These are phyloP conservation scores for Collybiopsis confluens DNA, from an alignment of 768 basidiomycete genomes.

Conservation along the genomic window DNA sequence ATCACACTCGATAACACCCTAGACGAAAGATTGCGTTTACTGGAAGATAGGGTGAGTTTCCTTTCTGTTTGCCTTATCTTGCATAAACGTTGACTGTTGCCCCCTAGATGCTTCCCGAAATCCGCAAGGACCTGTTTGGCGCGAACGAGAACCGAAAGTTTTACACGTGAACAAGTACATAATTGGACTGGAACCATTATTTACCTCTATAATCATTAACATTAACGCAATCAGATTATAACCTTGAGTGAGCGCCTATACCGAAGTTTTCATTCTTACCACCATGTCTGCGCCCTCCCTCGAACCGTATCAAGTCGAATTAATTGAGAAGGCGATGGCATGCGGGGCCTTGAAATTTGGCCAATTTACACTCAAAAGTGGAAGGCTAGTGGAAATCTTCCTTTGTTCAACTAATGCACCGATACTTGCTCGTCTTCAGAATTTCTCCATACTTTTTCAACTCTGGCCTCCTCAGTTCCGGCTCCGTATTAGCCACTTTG, in stretches of 20 bases:
- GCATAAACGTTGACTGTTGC: too few species aligned
- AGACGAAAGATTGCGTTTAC: conserved; percentile 81
- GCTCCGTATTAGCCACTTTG: conserved; percentile 72
- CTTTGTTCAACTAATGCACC: not conserved
- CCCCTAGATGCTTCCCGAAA: conserved; percentile 89
- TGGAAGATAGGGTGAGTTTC: conserved; percentile 81
- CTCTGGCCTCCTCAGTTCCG: conserved; percentile 82
- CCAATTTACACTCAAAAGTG: conserved; percentile 90
- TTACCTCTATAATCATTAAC: too few species aligned
- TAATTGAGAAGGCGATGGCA: conserved; percentile 65
- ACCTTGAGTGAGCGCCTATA: too few species aligned
- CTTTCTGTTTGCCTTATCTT: not conserved
- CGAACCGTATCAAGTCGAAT: conserved; percentile 51
- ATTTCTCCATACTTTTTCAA: conserved; percentile 98
- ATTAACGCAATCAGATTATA: too few species aligned
- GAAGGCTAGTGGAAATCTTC: conserved; percentile 54
- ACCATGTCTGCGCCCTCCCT: conserved; percentile 17
- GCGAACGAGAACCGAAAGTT: conserved; percentile 90
- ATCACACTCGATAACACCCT: conserved; percentile 94
- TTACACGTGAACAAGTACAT: conserved; percentile 59
- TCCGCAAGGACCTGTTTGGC: conserved; percentile 85
- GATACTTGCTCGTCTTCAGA: conserved; percentile 30
- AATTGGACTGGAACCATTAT: too few species aligned
- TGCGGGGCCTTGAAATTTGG: conserved; percentile 86
- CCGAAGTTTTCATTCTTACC: too few species aligned